These are phyloP conservation scores for Ampelocalamus luodianensis DNA, from an alignment of 176 grass and related monocot species.

Conservation along the genomic window DNA sequence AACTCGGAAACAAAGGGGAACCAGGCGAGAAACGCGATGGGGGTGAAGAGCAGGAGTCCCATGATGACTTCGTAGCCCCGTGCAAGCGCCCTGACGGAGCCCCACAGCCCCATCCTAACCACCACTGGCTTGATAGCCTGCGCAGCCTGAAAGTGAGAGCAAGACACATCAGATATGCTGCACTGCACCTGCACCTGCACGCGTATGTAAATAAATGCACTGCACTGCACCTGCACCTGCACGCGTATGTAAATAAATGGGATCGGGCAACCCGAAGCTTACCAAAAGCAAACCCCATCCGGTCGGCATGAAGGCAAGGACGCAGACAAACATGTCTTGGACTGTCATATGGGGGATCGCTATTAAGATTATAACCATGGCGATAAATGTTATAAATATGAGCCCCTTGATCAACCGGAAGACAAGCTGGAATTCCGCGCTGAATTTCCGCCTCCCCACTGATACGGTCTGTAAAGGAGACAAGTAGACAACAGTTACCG, in stretches of 20 bases:
- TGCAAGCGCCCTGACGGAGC: slow-evolving; percentile 75
- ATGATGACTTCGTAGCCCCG: slow-evolving; percentile 88
- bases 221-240: no score
- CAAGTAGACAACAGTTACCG: neutral
- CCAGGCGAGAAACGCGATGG: slow-evolving; percentile 84
- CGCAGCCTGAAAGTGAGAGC: slow-evolving; percentile 54
- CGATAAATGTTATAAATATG: slow-evolving; percentile 83
- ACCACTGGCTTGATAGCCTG: slow-evolving; percentile 62
- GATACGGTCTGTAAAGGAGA: slow-evolving; percentile 67
- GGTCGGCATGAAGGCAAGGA: slow-evolving; percentile 94
- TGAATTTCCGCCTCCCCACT: slow-evolving; percentile 72
- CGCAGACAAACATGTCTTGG: slow-evolving; percentile 81
- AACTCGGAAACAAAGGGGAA: slow-evolving; percentile 95
- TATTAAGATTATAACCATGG: slow-evolving; percentile 77
- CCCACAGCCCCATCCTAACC: slow-evolving; percentile 51
- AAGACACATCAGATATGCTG: no score
- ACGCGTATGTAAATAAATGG: no score
- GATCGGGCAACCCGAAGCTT: neutral
- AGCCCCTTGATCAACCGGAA: slow-evolving; percentile 93
- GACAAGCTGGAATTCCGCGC: slow-evolving; percentile 82
- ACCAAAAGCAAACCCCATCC: slow-evolving; percentile 93
- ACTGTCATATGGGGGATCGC: slow-evolving; percentile 83
- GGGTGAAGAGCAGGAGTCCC: slow-evolving; percentile 87
- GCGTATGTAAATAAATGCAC: no score
- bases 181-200: no score